Base-by-base conservation (phyloP, 192 early-diverging fungal species). In the Gigaspora rosea region DNA sequence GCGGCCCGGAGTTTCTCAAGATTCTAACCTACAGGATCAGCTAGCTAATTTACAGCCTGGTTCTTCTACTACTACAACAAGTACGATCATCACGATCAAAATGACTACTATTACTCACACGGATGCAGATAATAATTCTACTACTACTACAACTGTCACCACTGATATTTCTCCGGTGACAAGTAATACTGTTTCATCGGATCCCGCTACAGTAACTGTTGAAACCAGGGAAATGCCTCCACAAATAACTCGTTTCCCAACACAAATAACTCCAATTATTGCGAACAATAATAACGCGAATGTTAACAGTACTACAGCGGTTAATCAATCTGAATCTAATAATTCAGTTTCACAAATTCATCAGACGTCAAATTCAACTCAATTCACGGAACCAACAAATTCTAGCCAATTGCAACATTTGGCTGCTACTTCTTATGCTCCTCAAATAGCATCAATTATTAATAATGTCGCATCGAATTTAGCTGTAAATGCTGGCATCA, bases 101-200 rank as follows among this genome's bases (percentile, higher is more conserved):
- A 66, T 66, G 64, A 66, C 64, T 18, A 66, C 64, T 46, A 47
- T 66, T 46, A 66, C 64, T 18, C 64, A 66, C 13, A 66, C 64
- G 8, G 64, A 66, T 66, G 64, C 64, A 18, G 41, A 47, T 47
- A 66, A 66, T 18, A 46, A 66, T 66, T 66, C 64, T 46, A 47
- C 64, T 18, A 66, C 64, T 18, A 66, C 64, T 10, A 66, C 64
- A 6, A 66, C 64, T 1, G 64, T 66, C 9, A 66, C 64, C 16
- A 66, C 64, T 11, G 64, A 66, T 46, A 66, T 66, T 7, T 66
- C 64, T 47, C 64, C 64, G 15, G 64, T 66, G 8, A 47, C 64
- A 15, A 66, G 64, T 10, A 47, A 66, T 46, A 66, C 64, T 8
- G n/a, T 66, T 46, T 66, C 64, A 7, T 36, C 64, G 16, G 64